Conservation (phyloP, 2,329 filamentous ascomycete species). For the Sarocladium oryzae region DNA sequence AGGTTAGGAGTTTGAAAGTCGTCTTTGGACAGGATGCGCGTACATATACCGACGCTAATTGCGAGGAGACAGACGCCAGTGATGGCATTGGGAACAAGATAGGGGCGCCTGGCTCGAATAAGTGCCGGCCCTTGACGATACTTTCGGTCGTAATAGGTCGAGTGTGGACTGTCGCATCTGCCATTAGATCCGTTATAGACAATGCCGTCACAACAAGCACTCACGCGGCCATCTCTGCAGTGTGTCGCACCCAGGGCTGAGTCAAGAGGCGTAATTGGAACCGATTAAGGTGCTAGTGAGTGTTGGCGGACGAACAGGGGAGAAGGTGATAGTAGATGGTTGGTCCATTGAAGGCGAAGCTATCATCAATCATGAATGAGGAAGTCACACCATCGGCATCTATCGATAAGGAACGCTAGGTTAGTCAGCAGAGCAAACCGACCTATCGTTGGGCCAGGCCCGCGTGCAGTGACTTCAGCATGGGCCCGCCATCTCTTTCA, state of each 20-base stretch:
- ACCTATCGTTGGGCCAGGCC: not conserved
- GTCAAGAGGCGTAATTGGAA: too few species aligned
- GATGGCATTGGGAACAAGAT: conserved; percentile 80
- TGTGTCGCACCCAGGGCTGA: not conserved
- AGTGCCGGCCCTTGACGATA: conserved; percentile 83
- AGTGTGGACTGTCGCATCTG: conserved; percentile 32
- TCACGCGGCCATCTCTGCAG: not conserved
- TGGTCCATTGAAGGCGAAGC: not conserved
- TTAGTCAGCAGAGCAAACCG: not conserved
- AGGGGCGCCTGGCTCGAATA: conserved; percentile 85
- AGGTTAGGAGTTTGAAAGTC: conserved; percentile 13
- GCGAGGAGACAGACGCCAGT: conserved; percentile 70
- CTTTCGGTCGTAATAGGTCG: conserved; percentile 85
- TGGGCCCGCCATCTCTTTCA: conserved; percentile 8
- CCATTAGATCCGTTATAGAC: not conserved
- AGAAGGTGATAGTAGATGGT: not conserved
- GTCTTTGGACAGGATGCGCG: conserved; percentile 30
- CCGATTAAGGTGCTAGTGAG: not conserved
- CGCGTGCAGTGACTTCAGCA: conserved; percentile 7
- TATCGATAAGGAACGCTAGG: not conserved
- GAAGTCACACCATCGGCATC: not conserved
- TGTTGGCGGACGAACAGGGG: not conserved
- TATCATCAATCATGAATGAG: too few species aligned
- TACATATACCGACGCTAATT: conserved; percentile 84
- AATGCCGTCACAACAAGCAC: not conserved